Percentiles rank a stretch among this genome's conserved stretches.
Conservation (phyloP, 371 early-diverging fungal genomes). For the Mortierella sp. region DNA sequence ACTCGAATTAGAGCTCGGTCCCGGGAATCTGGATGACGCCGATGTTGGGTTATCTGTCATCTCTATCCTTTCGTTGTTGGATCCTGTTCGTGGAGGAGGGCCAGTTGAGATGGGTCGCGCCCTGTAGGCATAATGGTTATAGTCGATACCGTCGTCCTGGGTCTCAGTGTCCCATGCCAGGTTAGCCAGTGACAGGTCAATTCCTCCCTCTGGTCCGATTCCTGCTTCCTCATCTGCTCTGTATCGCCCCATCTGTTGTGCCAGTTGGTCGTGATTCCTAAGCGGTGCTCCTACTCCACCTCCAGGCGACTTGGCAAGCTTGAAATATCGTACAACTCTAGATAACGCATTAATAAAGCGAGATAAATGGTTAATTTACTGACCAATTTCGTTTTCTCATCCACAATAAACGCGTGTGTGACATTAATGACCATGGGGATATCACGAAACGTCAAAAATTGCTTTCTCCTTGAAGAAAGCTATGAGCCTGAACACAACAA, state of each 20-base stretch:
- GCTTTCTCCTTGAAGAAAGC: neutral
- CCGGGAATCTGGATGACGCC: neutral
- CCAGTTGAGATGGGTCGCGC: constrained; percentile 39
- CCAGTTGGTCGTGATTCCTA: constrained; percentile 36
- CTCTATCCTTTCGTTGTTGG: constrained; percentile 36
- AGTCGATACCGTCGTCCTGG: constrained; percentile 45
- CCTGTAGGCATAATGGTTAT: constrained; percentile 53
- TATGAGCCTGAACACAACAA: neutral
- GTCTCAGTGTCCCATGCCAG: constrained; percentile 58
- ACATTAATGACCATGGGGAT: neutral
- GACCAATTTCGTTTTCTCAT: neutral
- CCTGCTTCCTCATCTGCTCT: constrained; percentile 18
- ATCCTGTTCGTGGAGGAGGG: constrained; percentile 28
- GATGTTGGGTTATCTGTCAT: constrained; percentile 36
- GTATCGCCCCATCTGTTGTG: constrained; percentile 37
- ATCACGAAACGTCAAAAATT: neutral
- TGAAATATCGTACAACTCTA: constrained; percentile 50
- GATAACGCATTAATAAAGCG: neutral
- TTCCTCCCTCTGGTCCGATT: constrained; percentile 27
- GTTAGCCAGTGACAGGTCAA: constrained; percentile 40
- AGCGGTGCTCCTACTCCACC: constrained; percentile 42
- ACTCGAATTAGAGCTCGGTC: constrained; percentile 19
- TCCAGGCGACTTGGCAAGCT: constrained; percentile 42
- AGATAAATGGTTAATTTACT: neutral
- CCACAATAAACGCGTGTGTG: neutral